Evolutionary conservation across 2,329 filamentous ascomycete genomes (phyloP), one percentile per base, ranked within the genome.

Genomic region (Aspergillus ibericus): DNA sequence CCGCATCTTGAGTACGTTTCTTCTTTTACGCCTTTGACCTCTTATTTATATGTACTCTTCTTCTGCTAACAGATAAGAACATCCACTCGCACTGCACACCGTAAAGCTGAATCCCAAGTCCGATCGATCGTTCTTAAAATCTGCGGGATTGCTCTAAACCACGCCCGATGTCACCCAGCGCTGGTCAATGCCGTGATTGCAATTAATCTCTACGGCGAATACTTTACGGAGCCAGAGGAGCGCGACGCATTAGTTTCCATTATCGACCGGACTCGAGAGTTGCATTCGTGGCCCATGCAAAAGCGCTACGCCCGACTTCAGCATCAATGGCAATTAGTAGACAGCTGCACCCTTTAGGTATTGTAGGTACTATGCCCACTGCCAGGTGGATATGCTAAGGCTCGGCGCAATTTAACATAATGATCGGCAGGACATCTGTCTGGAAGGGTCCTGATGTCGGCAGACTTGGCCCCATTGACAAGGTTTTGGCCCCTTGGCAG

Each of bases 231-330:
- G 1, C 51, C 9, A 0, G 55, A 51, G 3, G 66, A 65, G 20
- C 53, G 67, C 5, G 58, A 66, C 8, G 59, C 63, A 1, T 35
- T 69, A 15, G 16, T 63, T 7, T 56, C 52, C 1, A 61, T 69
- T 15, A 66, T 68, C 15, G 49, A 62, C 20, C 48, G 20, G 9
- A 64, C 62, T 6, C 62, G 56, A 25, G 60, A 60, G 6, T 46
- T 68, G 13, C 58, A 62, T 49, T 63, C 64, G 3, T 68, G 78
- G 52, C 81, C 80, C 27, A 82, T 80, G 59, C 86, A 78, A 52
- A 84, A 84, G 51, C 54, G 60, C 2, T 63, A 61, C 25, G 44
- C 66, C n/a, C 46, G 49, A 7, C 13, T 66, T 13, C 49, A 59
- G 36, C 44, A 29, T 12, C 40, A 53, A 29, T 66, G 66, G 65